A percentile compares a stretch with the other conserved stretches of the same genome.
phyloP scores from a whole-genome alignment of 371 early-diverging fungal species.

The Mucor indicus region DNA sequence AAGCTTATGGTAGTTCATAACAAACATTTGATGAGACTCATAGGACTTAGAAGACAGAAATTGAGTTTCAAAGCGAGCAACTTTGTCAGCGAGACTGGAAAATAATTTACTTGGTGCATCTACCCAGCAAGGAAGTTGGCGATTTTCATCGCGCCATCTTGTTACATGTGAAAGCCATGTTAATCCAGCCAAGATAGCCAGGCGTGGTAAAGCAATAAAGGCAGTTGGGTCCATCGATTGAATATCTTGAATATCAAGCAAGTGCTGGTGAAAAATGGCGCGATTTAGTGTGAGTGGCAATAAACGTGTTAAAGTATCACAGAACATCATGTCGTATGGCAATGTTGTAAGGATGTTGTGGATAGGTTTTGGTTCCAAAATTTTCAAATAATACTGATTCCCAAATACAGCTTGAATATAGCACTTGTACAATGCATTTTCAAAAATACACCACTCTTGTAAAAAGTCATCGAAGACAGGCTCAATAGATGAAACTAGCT shows the following conservation, averaged over 20 bases:
- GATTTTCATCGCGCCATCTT: conserved; percentile 12
- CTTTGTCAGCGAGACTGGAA: not conserved
- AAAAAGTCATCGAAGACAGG: not conserved
- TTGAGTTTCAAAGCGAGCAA: not conserved
- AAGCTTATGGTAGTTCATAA: conserved; percentile 3
- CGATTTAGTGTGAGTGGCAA: conserved; percentile 23
- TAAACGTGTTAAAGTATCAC: conserved; percentile 24
- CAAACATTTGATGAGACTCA: conserved; percentile 13
- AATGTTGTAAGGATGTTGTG: not conserved
- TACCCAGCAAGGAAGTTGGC: not conserved
- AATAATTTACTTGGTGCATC: too few species aligned
- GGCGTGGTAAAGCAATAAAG: conserved; percentile 26
- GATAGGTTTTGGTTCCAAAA: not conserved
- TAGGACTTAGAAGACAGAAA: conserved; percentile 1
- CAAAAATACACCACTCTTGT: conserved; percentile 20
- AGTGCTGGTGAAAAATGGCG: conserved; percentile 3
- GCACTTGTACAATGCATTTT: conserved; percentile 18
- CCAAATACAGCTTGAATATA: conserved; percentile 25
- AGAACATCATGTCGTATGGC: conserved; percentile 4
- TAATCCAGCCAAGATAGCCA: conserved; percentile 26
- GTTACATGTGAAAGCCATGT: conserved; percentile 23
- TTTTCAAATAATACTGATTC: not conserved
- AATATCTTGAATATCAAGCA: conserved; percentile 3
- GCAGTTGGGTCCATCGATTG: conserved; percentile 20
- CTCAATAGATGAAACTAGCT: not conserved